phyloP scores from a whole-genome alignment of 306 rosid species.

The Vigna angularis region DNA sequence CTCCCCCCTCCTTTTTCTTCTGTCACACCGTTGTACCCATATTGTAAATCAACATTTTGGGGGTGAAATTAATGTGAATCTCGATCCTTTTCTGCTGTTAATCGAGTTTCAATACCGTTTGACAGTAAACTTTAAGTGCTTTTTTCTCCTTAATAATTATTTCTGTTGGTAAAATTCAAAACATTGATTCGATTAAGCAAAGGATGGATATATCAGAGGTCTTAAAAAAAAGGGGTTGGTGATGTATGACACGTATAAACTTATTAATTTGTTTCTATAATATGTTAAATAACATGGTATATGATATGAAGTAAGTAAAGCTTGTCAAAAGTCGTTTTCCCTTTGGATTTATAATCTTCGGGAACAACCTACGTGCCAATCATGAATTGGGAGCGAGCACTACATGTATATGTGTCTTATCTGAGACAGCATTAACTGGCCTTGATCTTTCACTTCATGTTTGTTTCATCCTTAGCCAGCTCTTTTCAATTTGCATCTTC shows the following conservation, averaged over 20 bases:
- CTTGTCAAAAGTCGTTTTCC: conserved; percentile 47
- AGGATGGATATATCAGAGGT: not conserved
- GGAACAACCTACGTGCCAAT: conserved; percentile 45
- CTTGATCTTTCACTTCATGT: conserved; percentile 51
- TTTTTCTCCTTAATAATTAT: no score
- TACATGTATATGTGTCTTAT: conserved; percentile 45
- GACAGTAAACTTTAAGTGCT: no score
- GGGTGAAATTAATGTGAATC: conserved; percentile 41
- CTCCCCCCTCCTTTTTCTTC: not conserved
- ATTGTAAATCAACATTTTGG: conserved; percentile 53
- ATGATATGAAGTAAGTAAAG: conserved; percentile 29
- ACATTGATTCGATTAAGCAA: no score
- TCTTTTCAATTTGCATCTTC: not conserved
- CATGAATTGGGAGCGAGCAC: conserved; percentile 48
- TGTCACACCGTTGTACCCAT: conserved; percentile 25
- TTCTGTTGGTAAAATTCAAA: not conserved
- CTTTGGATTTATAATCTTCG: conserved; percentile 27
- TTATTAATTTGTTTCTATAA: conserved; percentile 6
- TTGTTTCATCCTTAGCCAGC: conserved; percentile 41
- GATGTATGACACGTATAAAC: conserved; percentile 43
- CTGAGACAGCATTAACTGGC: conserved; percentile 50
- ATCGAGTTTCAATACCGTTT: not conserved
- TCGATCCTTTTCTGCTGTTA: not conserved
- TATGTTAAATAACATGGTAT: no score
- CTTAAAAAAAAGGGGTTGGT: conserved; percentile 5